These are phyloP conservation scores for Trypanosomatidae sp. DNA, from an alignment of 208 protist species.

Conservation along the genomic window DNA sequence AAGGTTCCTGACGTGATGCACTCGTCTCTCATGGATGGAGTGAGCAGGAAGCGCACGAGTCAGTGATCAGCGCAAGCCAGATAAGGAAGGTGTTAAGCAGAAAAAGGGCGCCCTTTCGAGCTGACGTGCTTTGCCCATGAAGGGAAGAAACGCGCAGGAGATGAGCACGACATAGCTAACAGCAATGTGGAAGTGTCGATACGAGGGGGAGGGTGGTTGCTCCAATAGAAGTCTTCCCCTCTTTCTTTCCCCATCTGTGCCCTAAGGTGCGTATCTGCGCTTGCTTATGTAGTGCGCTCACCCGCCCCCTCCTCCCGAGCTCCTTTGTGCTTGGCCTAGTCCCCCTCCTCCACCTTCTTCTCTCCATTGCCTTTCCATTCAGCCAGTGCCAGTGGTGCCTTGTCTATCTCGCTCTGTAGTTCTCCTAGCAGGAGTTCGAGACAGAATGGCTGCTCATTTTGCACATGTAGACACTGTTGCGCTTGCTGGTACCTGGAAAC, in stretches of 20 bases:
- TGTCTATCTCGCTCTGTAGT: neutral
- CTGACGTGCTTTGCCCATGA: neutral
- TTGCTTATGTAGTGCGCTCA: neutral
- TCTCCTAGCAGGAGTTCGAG: neutral
- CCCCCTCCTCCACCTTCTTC: neutral
- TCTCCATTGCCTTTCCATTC: neutral
- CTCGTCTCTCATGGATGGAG: neutral
- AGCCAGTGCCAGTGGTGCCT: neutral
- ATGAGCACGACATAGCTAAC: neutral
- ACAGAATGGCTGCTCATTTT: neutral
- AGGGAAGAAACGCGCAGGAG: neutral
- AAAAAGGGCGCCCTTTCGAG: neutral
- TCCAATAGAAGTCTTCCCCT: too few species aligned
- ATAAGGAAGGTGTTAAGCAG: neutral
- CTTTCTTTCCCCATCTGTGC: too few species aligned
- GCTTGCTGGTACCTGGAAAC: neutral
- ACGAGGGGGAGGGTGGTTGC: neutral
- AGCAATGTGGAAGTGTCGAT: neutral
- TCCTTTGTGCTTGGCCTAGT: neutral
- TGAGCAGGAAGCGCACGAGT: neutral
- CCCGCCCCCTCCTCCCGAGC: neutral
- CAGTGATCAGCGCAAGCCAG: neutral
- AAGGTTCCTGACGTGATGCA: neutral
- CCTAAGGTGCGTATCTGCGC: too few species aligned
- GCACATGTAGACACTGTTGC: neutral